Percentiles rank a stretch among this genome's conserved stretches.
These are phyloP conservation scores for Agarophyton chilense DNA, from an alignment of 23 red algal species.

Conservation along the genomic window DNA sequence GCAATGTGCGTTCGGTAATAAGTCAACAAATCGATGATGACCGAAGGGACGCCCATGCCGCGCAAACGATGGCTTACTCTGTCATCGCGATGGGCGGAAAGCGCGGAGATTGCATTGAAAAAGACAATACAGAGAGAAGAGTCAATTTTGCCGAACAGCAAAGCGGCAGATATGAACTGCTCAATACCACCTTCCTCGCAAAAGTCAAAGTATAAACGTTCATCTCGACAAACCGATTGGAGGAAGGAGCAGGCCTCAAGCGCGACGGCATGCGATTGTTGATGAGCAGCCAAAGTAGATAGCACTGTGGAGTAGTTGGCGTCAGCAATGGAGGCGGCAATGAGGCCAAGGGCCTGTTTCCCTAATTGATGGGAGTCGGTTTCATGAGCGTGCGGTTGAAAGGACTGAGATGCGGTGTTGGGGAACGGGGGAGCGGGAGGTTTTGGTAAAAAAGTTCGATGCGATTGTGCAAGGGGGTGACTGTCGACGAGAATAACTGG, in stretches of 20 bases:
- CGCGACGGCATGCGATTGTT: not conserved
- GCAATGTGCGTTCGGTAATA: constrained; percentile 13
- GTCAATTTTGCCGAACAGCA: constrained; percentile 32
- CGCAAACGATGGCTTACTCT: constrained; percentile 53
- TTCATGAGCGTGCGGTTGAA: not conserved
- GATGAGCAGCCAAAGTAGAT: not conserved
- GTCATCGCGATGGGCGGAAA: constrained; percentile 48
- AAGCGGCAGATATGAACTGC: constrained; percentile 34
- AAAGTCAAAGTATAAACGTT: constrained; percentile 43
- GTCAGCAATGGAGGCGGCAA: not conserved
- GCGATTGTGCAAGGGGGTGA: not conserved
- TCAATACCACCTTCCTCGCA: constrained; percentile 67
- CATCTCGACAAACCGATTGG: constrained; percentile 14
- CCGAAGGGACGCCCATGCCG: constrained; percentile 42
- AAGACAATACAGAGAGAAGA: not conserved
- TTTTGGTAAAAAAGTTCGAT: not conserved
- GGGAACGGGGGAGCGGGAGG: not conserved
- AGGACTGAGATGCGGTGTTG: not conserved
- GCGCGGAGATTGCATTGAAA: constrained; percentile 22
- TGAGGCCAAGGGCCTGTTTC: not conserved
- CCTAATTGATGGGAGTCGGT: not conserved
- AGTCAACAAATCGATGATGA: constrained; percentile 34
- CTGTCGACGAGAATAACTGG: not conserved
- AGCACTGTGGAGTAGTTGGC: constrained; percentile 21
- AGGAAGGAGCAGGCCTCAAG: constrained; percentile 1